phyloP scores from a whole-genome alignment of 805 yeast species.

The Grigorovia transvaalensis region DNA sequence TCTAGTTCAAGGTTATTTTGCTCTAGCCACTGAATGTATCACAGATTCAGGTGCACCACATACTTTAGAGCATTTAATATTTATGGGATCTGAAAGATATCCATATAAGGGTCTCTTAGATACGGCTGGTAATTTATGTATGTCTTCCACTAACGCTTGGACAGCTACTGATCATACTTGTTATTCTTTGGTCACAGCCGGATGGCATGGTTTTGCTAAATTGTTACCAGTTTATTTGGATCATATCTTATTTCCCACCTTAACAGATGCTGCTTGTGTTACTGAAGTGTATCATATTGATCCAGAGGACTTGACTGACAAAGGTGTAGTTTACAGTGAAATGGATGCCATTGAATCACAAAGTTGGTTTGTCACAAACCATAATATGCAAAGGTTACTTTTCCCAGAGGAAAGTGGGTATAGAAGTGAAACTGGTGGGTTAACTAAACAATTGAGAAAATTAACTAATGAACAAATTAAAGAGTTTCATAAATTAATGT shows the following conservation, averaged over 20 bases:
- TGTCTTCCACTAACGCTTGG: constrained; percentile 92
- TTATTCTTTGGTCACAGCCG: constrained; percentile 83
- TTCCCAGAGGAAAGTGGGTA: constrained; percentile 62
- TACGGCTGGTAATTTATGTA: constrained; percentile 71
- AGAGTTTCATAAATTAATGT: constrained; percentile 58
- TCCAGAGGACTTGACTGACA: constrained; percentile 70
- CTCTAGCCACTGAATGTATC: constrained; percentile 85
- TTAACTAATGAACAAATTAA: constrained; percentile 66
- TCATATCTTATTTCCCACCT: constrained; percentile 73
- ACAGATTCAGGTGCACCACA: constrained; percentile 92
- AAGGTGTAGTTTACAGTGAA: constrained; percentile 94
- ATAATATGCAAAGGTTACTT: constrained; percentile 49
- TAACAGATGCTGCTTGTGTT: constrained; percentile 80
- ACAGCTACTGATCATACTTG: constrained; percentile 94
- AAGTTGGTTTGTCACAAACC: constrained; percentile 53
- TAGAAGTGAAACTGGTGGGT: constrained; percentile 89
- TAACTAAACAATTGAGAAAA: constrained; percentile 62
- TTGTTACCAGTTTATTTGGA: constrained; percentile 84
- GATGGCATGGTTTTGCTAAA: constrained; percentile 87
- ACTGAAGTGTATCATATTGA: constrained; percentile 95
- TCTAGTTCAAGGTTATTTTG: constrained; percentile 84
- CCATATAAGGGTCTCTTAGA: constrained; percentile 91
- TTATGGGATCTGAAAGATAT: constrained; percentile 83
- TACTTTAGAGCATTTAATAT: constrained; percentile 85
- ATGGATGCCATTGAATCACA: constrained; percentile 90